phyloP scores from a whole-genome alignment of 495 filamentous ascomycete species.

The Xylaria nigripes region DNA sequence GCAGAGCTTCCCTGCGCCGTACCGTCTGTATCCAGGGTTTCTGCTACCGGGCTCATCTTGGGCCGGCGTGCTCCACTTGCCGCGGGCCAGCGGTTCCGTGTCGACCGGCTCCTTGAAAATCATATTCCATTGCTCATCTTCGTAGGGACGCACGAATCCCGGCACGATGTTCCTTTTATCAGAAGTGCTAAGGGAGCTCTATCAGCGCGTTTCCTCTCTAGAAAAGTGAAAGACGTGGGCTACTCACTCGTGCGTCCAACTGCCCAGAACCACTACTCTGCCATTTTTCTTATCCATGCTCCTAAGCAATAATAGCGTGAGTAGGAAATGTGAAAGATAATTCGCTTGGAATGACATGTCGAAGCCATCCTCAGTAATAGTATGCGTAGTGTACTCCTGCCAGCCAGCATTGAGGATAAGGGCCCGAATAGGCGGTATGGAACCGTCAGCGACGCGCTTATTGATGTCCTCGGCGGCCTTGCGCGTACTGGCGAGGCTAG shows the following conservation, averaged over 20 bases:
- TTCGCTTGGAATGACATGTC: conserved; percentile 41
- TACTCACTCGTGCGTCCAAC: conserved; percentile 36
- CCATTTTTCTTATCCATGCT: conserved; percentile 37
- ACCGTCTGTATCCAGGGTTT: conserved; percentile 27
- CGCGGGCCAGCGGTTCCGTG: conserved; percentile 28
- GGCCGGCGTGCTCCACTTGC: conserved; percentile 22
- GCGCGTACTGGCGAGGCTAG: conserved; percentile 33
- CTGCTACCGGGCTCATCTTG: conserved; percentile 14
- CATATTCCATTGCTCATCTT: conserved; percentile 21
- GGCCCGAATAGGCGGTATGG: conserved; percentile 35
- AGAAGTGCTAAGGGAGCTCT: conserved; percentile 13
- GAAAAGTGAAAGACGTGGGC: neutral
- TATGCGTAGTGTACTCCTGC: conserved; percentile 25
- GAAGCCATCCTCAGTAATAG: conserved; percentile 31
- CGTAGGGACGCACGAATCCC: conserved; percentile 9
- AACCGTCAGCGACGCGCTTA: conserved; percentile 25
- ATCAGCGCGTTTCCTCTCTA: neutral
- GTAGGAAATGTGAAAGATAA: conserved; percentile 37
- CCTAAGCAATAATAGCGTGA: conserved; percentile 36
- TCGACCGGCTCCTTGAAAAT: conserved; percentile 22
- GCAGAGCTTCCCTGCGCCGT: conserved; percentile 33
- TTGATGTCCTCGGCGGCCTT: conserved; percentile 33
- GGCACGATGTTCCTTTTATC: conserved; percentile 18
- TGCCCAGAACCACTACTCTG: conserved; percentile 36
- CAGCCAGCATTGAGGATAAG: conserved; percentile 40